phyloP scores from a whole-genome alignment of 805 yeast genomes.

The Barnettozyma vustinii region DNA sequence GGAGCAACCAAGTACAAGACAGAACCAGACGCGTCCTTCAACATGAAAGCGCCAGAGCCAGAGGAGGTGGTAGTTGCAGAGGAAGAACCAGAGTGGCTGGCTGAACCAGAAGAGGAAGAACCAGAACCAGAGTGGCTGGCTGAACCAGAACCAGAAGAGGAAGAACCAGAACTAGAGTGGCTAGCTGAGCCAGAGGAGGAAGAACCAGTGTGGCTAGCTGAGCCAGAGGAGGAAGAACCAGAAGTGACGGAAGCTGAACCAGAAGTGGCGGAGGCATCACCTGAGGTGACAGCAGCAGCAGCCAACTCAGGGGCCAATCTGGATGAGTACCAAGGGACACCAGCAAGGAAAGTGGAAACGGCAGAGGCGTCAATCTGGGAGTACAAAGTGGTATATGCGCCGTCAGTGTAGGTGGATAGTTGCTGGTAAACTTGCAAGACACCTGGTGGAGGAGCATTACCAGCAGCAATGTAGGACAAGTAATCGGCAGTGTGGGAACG shows the following conservation, averaged over 20 bases:
- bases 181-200: no score
- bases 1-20: constrained; percentile 17
- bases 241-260: no score
- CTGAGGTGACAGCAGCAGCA: constrained; percentile 8
- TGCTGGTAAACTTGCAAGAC: constrained; percentile 25
- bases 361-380: constrained; percentile 21
- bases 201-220: no score
- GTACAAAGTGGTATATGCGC: constrained; percentile 29
- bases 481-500: constrained; percentile 17
- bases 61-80: constrained; percentile 8
- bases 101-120: constrained; percentile 4
- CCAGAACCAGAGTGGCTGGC: constrained; percentile 34
- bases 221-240: no score
- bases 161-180: no score
- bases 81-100: constrained; percentile 8
- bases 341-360: constrained; percentile 26
- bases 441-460: constrained; percentile 26
- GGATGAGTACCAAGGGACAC: constrained; percentile 29
- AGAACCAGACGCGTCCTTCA: constrained; percentile 11
- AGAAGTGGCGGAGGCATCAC: neutral
- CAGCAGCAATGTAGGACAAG: constrained; percentile 17
- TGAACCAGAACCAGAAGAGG: no score
- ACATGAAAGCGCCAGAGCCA: constrained; percentile 7
- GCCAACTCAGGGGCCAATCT: constrained; percentile 15
- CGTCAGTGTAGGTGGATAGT: constrained; percentile 29